Percentiles rank a stretch among this genome's conserved stretches.
phyloP scores from a whole-genome alignment of 352 stramenopile species.

The Phytopythium sindhum region DNA sequence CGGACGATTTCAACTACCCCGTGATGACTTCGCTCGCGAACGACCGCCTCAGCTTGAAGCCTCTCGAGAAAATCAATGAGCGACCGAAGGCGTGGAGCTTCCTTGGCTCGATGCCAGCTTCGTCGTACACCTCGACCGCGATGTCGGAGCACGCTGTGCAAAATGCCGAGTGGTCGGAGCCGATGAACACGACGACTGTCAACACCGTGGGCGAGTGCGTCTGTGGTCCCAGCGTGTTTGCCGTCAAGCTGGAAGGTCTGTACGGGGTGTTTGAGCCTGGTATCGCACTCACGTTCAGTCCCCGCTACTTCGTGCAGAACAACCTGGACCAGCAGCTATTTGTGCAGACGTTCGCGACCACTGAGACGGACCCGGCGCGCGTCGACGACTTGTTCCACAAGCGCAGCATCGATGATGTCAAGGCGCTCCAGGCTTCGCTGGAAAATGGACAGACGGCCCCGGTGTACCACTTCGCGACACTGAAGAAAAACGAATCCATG shows the following conservation, averaged over 20 bases:
- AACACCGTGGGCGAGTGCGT: conserved; percentile 80
- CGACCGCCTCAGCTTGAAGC: conserved; percentile 72
- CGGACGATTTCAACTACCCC: conserved; percentile 54
- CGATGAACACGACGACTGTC: conserved; percentile 83
- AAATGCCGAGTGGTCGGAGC: conserved; percentile 70
- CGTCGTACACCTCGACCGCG: conserved; percentile 40
- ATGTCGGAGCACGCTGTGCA: conserved; percentile 65
- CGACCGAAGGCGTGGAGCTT: conserved; percentile 57
- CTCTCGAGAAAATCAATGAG: conserved; percentile 33
- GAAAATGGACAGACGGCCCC: conserved; percentile 62
- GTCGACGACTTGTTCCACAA: conserved; percentile 74
- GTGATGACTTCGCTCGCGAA: conserved; percentile 55
- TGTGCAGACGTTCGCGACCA: conserved; percentile 64
- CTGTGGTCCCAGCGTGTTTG: conserved; percentile 70
- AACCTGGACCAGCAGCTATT: conserved; percentile 77
- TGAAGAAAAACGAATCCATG: conserved; percentile 65
- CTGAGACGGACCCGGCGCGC: conserved; percentile 56
- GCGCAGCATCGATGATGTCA: conserved; percentile 56
- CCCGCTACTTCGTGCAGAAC: conserved; percentile 84
- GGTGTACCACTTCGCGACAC: conserved; percentile 74
- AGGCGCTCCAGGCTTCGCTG: conserved; percentile 44
- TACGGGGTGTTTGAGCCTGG: conserved; percentile 78
- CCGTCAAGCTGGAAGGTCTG: conserved; percentile 78
- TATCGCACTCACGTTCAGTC: conserved; percentile 71
- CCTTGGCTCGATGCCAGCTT: conserved; percentile 49